phyloP scores from a whole-genome alignment of 371 early-diverging fungal genomes.

The Mortierella sp. region DNA sequence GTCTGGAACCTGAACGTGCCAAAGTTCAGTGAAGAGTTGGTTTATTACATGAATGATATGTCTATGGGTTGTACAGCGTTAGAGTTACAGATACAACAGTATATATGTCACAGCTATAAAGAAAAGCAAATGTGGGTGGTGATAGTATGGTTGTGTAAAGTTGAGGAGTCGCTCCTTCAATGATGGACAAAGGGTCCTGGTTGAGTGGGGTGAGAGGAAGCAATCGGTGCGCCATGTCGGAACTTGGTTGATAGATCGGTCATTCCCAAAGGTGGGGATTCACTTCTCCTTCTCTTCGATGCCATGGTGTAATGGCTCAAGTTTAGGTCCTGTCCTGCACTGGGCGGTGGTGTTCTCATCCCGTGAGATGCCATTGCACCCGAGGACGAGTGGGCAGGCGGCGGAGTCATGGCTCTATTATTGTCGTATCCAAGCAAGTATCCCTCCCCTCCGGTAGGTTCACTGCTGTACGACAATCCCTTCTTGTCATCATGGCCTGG shows the following conservation, averaged over 20 bases:
- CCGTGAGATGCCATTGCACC: slow-evolving; percentile 20
- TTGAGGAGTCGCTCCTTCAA: no score
- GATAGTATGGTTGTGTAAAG: no score
- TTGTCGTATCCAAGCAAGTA: slow-evolving; percentile 2
- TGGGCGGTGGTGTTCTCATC: slow-evolving; percentile 50
- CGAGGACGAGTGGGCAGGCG: slow-evolving; percentile 7
- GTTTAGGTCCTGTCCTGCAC: slow-evolving; percentile 34
- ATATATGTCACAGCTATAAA: no score
- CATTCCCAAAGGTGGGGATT: slow-evolving; percentile 12
- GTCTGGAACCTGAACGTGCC: no score
- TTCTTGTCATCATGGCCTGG: slow-evolving; percentile 31
- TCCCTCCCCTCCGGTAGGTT: neutral
- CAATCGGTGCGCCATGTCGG: slow-evolving; percentile 13
- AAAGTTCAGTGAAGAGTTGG: no score
- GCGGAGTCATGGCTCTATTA: slow-evolving; percentile 18
- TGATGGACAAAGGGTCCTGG: no score
- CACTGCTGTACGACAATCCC: slow-evolving; percentile 10
- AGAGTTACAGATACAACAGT: no score
- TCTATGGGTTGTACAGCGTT: no score
- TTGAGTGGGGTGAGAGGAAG: no score
- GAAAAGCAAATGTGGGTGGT: no score
- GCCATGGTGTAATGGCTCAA: slow-evolving; percentile 15
- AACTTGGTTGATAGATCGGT: slow-evolving; percentile 24
- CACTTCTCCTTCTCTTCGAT: slow-evolving; percentile 24
- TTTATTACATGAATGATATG: no score